Evolutionary conservation across 2,329 filamentous ascomycete genomes (phyloP).

Genomic region (Apiospora hydei): DNA sequence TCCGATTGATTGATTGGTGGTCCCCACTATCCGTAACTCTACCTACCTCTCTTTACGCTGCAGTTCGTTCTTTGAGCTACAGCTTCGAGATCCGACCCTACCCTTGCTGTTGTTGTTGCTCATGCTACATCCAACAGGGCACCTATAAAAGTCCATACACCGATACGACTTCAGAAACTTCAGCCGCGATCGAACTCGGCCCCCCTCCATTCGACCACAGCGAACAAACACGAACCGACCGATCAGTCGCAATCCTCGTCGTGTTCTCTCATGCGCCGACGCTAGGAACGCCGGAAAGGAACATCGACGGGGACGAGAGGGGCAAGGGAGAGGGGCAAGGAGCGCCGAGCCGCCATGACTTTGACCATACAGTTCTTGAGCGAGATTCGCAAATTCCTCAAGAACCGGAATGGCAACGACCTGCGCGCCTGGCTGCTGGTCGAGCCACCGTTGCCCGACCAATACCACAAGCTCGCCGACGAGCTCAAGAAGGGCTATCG

Average conservation of each 20-base stretch:
- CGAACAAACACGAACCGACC: background rate
- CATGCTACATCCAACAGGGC: background rate
- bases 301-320: background rate
- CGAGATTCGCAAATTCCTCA: constrained; percentile 68
- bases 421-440: constrained; percentile 77
- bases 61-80: background rate
- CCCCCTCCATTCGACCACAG: background rate
- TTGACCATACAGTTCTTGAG: constrained; percentile 73
- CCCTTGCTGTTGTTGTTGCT: background rate
- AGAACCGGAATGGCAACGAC: constrained; percentile 67
- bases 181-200: background rate
- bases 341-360: constrained; percentile 55
- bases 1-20: background rate
- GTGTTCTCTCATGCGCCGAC: constrained; percentile 7
- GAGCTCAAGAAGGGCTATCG: constrained; percentile 71
- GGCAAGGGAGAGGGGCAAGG: background rate
- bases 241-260: background rate
- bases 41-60: background rate
- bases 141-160: background rate
- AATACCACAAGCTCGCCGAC: constrained; percentile 71
- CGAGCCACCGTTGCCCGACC: constrained; percentile 72
- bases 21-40: background rate
- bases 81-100: background rate
- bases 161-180: background rate
- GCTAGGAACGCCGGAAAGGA: background rate